A percentile compares a stretch with the other conserved stretches of the same genome.
Evolutionary conservation across 2,329 filamentous ascomycete species (phyloP).

Genomic region (Nannizziopsis barbatae): DNA sequence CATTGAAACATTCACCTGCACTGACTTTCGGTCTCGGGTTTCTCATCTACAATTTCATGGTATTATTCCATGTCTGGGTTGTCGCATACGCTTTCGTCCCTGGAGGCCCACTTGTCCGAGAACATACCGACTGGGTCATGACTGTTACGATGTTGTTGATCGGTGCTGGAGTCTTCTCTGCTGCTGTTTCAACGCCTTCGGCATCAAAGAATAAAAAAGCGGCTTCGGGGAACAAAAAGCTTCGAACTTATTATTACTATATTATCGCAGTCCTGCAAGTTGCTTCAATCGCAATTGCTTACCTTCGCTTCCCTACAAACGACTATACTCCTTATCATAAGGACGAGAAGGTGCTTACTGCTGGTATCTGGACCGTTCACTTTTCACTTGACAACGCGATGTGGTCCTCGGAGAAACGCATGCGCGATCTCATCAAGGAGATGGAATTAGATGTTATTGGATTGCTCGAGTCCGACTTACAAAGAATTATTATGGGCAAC

Average conservation of each 20-base stretch:
- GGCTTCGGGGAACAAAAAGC: constrained; percentile 35
- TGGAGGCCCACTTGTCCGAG: constrained; percentile 79
- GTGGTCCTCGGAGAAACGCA: constrained; percentile 93
- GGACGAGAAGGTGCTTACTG: constrained; percentile 76
- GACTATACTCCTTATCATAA: constrained; percentile 84
- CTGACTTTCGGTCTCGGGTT: constrained; percentile 80
- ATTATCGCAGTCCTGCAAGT: constrained; percentile 67
- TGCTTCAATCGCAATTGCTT: constrained; percentile 67
- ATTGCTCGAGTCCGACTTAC: constrained; percentile 83
- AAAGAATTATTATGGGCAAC: constrained; percentile 99
- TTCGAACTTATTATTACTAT: constrained; percentile 58
- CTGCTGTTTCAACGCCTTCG: constrained; percentile 43
- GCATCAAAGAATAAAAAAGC: constrained; percentile 30
- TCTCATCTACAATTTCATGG: constrained; percentile 81
- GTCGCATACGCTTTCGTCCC: constrained; percentile 97
- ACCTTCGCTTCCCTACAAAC: constrained; percentile 82
- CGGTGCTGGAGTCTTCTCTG: constrained; percentile 71
- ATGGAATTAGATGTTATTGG: constrained; percentile 95
- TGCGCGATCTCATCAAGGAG: constrained; percentile 82
- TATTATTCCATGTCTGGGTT: constrained; percentile 97
- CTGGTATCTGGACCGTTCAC: constrained; percentile 97
- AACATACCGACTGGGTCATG: constrained; percentile 96
- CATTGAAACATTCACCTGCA: constrained; percentile 64
- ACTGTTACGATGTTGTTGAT: constrained; percentile 70
- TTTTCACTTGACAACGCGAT: constrained; percentile 97